Percentiles rank a stretch among this genome's conserved stretches.
phyloP scores from a whole-genome alignment of 2,329 filamentous ascomycete genomes.

The Colletotrichum tropicicola region DNA sequence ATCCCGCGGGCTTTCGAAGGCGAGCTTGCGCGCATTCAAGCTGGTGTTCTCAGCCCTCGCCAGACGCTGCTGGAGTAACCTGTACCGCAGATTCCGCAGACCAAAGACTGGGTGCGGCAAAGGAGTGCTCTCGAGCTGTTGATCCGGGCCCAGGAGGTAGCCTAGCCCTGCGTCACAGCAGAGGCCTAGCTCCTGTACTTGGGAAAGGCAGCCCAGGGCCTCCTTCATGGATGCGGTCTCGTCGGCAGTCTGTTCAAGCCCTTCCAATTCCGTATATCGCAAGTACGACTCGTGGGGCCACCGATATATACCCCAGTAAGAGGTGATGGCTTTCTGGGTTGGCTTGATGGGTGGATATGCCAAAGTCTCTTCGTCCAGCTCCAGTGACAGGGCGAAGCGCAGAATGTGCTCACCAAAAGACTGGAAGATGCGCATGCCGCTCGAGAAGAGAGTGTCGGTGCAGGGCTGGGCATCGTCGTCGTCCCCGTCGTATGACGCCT shows the following conservation, averaged over 20 bases:
- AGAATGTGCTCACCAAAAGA: slow-evolving; percentile 68
- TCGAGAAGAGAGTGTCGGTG: slow-evolving; percentile 41
- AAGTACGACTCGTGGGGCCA: slow-evolving; percentile 70
- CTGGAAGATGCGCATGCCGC: slow-evolving; percentile 68
- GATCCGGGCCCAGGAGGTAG: slow-evolving; percentile 71
- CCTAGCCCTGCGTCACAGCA: slow-evolving; percentile 75
- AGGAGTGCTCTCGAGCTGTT: slow-evolving; percentile 54
- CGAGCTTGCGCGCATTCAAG: slow-evolving; percentile 33
- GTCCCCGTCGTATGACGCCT: background rate
- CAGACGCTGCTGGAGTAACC: slow-evolving; percentile 26
- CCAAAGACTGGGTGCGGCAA: slow-evolving; percentile 46
- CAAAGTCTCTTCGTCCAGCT: slow-evolving; percentile 65
- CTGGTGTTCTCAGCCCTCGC: slow-evolving; percentile 7
- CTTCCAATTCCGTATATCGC: slow-evolving; percentile 66
- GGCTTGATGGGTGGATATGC: slow-evolving; percentile 64
- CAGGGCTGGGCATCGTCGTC: slow-evolving; percentile 29
- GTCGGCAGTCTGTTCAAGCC: slow-evolving; percentile 70
- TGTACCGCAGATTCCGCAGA: slow-evolving; percentile 12
- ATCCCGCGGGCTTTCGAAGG: slow-evolving; percentile 36
- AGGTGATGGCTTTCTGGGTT: slow-evolving; percentile 59
- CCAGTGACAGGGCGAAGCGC: slow-evolving; percentile 74
- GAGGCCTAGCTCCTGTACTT: slow-evolving; percentile 70
- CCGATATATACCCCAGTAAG: slow-evolving; percentile 72
- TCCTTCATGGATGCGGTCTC: slow-evolving; percentile 68
- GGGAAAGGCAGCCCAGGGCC: slow-evolving; percentile 64